Evolutionary conservation across 257 asterid species (phyloP), one percentile per base, ranked within the genome.

Genomic region (Solanum stenotomum): DNA sequence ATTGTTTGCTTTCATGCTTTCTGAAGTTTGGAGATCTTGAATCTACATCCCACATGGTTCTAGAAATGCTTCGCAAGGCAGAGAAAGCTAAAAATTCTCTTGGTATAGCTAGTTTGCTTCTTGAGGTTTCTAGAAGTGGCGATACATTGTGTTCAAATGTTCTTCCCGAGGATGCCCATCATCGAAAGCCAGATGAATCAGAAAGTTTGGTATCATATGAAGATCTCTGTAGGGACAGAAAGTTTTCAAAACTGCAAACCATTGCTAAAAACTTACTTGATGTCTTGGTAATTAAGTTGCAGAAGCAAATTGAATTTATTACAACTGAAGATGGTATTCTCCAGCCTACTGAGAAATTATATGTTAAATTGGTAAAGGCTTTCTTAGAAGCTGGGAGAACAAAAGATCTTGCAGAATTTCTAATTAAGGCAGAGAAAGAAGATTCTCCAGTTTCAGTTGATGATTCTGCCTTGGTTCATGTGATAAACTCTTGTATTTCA

Each of bases 1-100:
- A 92, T 83, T 96, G 98, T 89, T 89, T 96, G 87, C 94, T 97
- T 85, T 95, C 98, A 59, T 94, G 99, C 90, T 95, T 95, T 91
- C 85, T 97, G 91, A 97, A 93, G 85, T 92, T 95, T 63, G 97
- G 97, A 76, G 96, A 97, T 93, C 92, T 96, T 31, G 97, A 94
- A 70, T 90, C 98, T 88, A 95, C 98, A 70, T 91, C 98, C 20
- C 67, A 86, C 87, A 94, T 96, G 98, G 95, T 97, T 89, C 93
- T 97, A 87, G 98, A 97, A 88, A 97, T 97, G 98, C 96, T 96
- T 89, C 93, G 89, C 63, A 97, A 94, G 90, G 98, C 98, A 68
- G 93, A 91, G 88, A 93, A 93, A 90, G 98, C 98, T 78, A 94
- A 91, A 88, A 91, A 92, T 89, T 92, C 96, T 42, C 90, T 97